phyloP scores from a whole-genome alignment of 345 rosid species.

The Citrus glauca region DNA sequence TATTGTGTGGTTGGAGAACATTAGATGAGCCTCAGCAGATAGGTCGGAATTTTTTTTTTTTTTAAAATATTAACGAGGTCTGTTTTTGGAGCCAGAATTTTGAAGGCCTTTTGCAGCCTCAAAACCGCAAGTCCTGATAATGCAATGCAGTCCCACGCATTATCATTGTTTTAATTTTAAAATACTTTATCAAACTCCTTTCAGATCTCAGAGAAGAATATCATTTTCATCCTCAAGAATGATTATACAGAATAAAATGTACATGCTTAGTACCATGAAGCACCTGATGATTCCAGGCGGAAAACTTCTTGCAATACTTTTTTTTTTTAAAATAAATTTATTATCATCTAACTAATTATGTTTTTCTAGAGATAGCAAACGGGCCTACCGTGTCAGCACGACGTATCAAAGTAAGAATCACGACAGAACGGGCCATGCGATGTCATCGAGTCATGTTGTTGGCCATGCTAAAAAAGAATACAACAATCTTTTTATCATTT shows the following conservation, averaged over 20 bases:
- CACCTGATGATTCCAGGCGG: neutral
- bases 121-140: neutral
- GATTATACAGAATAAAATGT: neutral
- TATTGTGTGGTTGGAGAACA: neutral
- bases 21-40: too few species aligned
- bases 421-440: too few species aligned
- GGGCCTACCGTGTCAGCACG: too few species aligned
- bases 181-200: neutral
- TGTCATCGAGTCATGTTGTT: too few species aligned
- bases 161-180: neutral
- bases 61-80: neutral
- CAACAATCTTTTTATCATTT: too few species aligned
- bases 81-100: neutral
- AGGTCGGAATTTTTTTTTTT: too few species aligned
- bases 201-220: neutral
- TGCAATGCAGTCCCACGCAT: neutral
- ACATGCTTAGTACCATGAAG: neutral
- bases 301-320: neutral
- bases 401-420: too few species aligned
- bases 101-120: neutral
- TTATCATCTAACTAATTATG: too few species aligned
- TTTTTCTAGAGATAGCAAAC: too few species aligned
- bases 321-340: too few species aligned
- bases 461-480: too few species aligned
- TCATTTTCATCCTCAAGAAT: neutral